These are phyloP conservation scores for Ascoidea asiatica DNA, from an alignment of 805 yeast species.

Conservation along the genomic window DNA sequence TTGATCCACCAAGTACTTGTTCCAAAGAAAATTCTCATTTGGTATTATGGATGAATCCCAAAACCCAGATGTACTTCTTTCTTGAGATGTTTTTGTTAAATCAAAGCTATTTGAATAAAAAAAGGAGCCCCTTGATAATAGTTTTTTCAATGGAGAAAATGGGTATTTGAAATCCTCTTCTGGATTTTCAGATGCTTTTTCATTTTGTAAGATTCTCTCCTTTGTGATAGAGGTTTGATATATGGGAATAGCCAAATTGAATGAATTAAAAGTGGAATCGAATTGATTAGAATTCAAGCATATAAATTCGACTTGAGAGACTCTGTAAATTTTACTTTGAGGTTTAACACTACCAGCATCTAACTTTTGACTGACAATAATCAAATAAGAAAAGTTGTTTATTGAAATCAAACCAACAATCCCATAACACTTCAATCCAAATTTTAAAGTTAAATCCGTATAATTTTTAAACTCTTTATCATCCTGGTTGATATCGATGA, in stretches of 20 bases:
- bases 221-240: too few species aligned
- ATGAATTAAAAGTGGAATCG: constrained; percentile 21
- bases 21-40: constrained; percentile 85
- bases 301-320: constrained; percentile 50
- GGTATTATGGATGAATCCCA: constrained; percentile 30
- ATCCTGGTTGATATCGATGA: constrained; percentile 31
- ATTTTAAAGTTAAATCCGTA: constrained; percentile 25
- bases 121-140: constrained; percentile 73
- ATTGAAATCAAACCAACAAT: constrained; percentile 47
- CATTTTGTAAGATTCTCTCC: too few species aligned
- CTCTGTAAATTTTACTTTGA: constrained; percentile 35
- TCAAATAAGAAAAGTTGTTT: constrained; percentile 40
- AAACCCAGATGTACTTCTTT: constrained; percentile 36
- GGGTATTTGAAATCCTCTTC: constrained; percentile 49
- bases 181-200: constrained; percentile 10
- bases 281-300: constrained; percentile 45
- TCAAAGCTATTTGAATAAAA: constrained; percentile 87
- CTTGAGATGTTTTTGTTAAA: constrained; percentile 68
- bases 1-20: constrained; percentile 69
- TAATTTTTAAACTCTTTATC: constrained; percentile 25
- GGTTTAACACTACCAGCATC: constrained; percentile 50
- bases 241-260: background rate
- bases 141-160: constrained; percentile 59
- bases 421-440: constrained; percentile 29
- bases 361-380: constrained; percentile 39